phyloP scores from a whole-genome alignment of 371 early-diverging fungal genomes.

The Rhizopus sp. region DNA sequence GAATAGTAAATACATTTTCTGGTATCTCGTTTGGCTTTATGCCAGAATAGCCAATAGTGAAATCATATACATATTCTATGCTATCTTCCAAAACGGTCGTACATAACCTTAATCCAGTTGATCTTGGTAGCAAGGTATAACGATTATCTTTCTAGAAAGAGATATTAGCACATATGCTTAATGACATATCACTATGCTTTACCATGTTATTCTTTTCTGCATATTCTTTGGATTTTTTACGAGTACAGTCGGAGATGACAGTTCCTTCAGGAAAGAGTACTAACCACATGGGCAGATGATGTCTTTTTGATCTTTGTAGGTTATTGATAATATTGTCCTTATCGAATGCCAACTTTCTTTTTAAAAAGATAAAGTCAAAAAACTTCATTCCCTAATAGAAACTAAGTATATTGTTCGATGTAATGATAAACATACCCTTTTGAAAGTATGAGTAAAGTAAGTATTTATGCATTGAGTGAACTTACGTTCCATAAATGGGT shows the following conservation, averaged over 20 bases:
- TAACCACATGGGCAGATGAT: slow-evolving; percentile 74
- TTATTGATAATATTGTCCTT: slow-evolving; percentile 48
- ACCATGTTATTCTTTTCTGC: slow-evolving; percentile 55
- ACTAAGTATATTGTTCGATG: neutral
- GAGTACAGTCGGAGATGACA: slow-evolving; percentile 32
- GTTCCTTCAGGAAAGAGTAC: slow-evolving; percentile 94
- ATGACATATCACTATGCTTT: slow-evolving; percentile 11
- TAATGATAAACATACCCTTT: slow-evolving; percentile 2
- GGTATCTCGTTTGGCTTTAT: slow-evolving; percentile 68
- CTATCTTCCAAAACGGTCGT: slow-evolving; percentile 60
- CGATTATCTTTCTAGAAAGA: slow-evolving; percentile 44
- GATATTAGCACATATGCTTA: neutral
- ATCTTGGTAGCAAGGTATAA: slow-evolving; percentile 77
- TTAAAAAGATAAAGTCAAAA: slow-evolving; percentile 84
- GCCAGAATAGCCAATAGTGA: slow-evolving; percentile 88
- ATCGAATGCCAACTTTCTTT: slow-evolving; percentile 80
- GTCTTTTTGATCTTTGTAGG: slow-evolving; percentile 37
- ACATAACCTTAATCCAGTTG: slow-evolving; percentile 73
- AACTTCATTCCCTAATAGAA: slow-evolving; percentile 80
- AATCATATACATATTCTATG: slow-evolving; percentile 75
- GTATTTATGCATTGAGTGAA: slow-evolving; percentile 1
- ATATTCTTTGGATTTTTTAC: slow-evolving; percentile 49
- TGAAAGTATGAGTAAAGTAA: neutral
- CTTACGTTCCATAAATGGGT: slow-evolving; percentile 83
- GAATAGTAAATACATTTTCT: slow-evolving; percentile 71